Evolutionary conservation across 768 basidiomycete species (phyloP).

Genomic region (Podaxis mareebaensis): DNA sequence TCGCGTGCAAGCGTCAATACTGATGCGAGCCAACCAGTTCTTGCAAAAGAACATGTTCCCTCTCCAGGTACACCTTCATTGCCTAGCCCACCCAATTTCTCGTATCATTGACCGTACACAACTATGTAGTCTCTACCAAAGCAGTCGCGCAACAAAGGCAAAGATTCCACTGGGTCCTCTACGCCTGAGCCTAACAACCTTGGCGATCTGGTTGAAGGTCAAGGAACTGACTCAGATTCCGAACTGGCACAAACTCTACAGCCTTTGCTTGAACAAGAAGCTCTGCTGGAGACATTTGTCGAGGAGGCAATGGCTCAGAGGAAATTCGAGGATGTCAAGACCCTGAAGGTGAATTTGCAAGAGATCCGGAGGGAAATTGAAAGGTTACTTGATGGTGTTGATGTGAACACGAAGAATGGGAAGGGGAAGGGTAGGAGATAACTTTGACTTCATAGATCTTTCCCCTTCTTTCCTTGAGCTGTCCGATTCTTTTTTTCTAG

Average conservation of each 20-base stretch:
- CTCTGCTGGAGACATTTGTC: slow-evolving; percentile 85
- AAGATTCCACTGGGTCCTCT: slow-evolving; percentile 15
- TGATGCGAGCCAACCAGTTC: slow-evolving; percentile 74
- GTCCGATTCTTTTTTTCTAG: neutral
- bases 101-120: neutral
- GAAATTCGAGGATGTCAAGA: slow-evolving; percentile 95
- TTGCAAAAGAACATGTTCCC: slow-evolving; percentile 91
- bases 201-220: slow-evolving; percentile 19
- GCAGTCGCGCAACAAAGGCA: slow-evolving; percentile 35
- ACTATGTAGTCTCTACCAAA: slow-evolving; percentile 47
- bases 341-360: slow-evolving; percentile 71
- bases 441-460: neutral
- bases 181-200: slow-evolving; percentile 19
- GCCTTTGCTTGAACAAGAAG: slow-evolving; percentile 92
- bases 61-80: slow-evolving; percentile 56
- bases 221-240: slow-evolving; percentile 62
- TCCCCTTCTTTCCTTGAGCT: neutral
- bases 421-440: slow-evolving; percentile 8
- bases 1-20: slow-evolving; percentile 80
- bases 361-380: slow-evolving; percentile 89
- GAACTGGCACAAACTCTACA: slow-evolving; percentile 74
- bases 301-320: slow-evolving; percentile 87
- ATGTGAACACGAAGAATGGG: slow-evolving; percentile 12
- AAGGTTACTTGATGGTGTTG: slow-evolving; percentile 46
- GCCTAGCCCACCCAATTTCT: neutral